phyloP scores from a whole-genome alignment of 2,329 filamentous ascomycete species.

The Eutypella sp. region DNA sequence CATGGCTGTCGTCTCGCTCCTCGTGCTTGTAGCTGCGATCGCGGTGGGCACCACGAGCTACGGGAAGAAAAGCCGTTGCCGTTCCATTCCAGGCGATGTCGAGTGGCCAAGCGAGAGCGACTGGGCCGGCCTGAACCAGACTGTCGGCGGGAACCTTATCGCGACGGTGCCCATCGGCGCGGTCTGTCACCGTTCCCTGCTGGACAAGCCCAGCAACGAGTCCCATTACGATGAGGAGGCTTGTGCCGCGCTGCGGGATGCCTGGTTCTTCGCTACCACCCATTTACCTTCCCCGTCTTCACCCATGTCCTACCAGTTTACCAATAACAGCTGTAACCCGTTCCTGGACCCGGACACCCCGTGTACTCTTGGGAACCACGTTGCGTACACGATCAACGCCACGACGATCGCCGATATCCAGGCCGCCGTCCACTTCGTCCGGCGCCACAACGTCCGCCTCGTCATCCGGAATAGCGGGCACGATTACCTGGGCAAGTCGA shows the following conservation, averaged over 20 bases:
- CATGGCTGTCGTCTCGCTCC: neutral
- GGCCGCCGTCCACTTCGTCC: slow-evolving; percentile 26
- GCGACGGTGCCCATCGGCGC: slow-evolving; percentile 47
- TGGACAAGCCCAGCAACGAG: slow-evolving; percentile 5
- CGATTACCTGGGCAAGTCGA: slow-evolving; percentile 25
- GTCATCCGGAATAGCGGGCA: slow-evolving; percentile 40
- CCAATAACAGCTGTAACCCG: slow-evolving; percentile 31
- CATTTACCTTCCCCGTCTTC: slow-evolving; percentile 8
- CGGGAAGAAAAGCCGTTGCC: slow-evolving; percentile 24
- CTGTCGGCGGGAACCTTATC: slow-evolving; percentile 46
- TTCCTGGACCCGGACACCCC: slow-evolving; percentile 36
- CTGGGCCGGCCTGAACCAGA: slow-evolving; percentile 48
- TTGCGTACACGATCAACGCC: slow-evolving; percentile 23
- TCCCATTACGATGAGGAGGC: slow-evolving; percentile 34
- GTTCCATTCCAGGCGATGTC: slow-evolving; percentile 45
- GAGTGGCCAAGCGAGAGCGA: slow-evolving; percentile 44
- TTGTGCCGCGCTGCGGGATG: slow-evolving; percentile 9
- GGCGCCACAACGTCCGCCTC: slow-evolving; percentile 31
- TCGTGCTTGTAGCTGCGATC: neutral
- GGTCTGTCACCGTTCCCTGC: slow-evolving; percentile 40
- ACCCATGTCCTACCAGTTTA: slow-evolving; percentile 21
- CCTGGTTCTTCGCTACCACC: slow-evolving; percentile 11
- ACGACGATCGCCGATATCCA: slow-evolving; percentile 9
- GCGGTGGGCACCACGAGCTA: neutral
- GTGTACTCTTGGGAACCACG: slow-evolving; percentile 32